Evolutionary conservation across 768 basidiomycete species (phyloP).

Genomic region (Coprinopsis marcescibilis): DNA sequence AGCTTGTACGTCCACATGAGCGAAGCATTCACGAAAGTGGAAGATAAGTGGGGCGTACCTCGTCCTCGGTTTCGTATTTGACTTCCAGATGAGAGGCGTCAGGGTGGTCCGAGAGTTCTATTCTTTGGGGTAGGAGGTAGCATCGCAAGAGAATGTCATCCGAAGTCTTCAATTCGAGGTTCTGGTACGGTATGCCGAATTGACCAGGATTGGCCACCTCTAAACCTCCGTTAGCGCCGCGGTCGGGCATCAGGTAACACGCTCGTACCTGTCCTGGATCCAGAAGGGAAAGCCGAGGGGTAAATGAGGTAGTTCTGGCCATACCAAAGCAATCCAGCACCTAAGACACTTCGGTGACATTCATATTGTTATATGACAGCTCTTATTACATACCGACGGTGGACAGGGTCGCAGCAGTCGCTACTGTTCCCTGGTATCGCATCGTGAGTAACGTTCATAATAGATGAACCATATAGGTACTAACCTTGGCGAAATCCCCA

Average conservation of each 20-base stretch:
- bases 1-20: conserved; percentile 26
- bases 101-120: conserved; percentile 35
- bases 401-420: conserved; percentile 52
- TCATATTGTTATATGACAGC: conserved; percentile 2
- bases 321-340: conserved; percentile 71
- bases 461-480: not conserved
- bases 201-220: conserved; percentile 70
- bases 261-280: conserved; percentile 67
- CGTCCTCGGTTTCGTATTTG: conserved; percentile 45
- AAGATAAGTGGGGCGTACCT: conserved; percentile 36
- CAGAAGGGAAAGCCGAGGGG: conserved; percentile 73
- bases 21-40: not conserved
- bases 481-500: conserved; percentile 43
- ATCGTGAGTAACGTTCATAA: too few species aligned
- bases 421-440: conserved; percentile 51
- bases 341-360: conserved; percentile 26
- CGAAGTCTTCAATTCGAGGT: conserved; percentile 63
- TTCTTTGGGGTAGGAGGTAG: conserved; percentile 69
- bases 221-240: conserved; percentile 17
- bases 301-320: conserved; percentile 90
- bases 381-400: conserved; percentile 41
- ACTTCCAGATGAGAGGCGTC: conserved; percentile 29
- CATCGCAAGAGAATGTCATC: conserved; percentile 70
- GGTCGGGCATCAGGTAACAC: not conserved
- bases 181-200: conserved; percentile 69